Conservation (phyloP, 768 basidiomycete species). For the Dioszegia hungarica region DNA sequence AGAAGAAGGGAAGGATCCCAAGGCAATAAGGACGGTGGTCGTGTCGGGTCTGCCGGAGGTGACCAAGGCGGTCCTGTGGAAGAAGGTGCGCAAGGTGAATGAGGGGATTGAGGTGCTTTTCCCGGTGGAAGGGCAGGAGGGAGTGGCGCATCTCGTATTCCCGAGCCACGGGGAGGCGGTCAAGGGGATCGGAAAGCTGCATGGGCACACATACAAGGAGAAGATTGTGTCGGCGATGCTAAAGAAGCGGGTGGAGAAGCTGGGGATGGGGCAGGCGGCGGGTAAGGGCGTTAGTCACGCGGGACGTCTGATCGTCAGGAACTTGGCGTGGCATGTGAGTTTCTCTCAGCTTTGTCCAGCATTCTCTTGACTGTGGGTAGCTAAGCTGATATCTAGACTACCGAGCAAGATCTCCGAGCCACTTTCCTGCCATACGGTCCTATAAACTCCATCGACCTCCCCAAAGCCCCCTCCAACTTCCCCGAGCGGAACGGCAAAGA, state of each 20-base stretch:
- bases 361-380: too few relatives aligned
- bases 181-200: constrained; percentile 70
- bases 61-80: constrained; percentile 47
- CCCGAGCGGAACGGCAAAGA: constrained; percentile 43
- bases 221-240: constrained; percentile 75
- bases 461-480: constrained; percentile 51
- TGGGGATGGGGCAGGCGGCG: constrained; percentile 48
- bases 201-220: constrained; percentile 91
- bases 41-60: constrained; percentile 48
- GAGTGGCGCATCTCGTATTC: constrained; percentile 68
- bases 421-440: constrained; percentile 83
- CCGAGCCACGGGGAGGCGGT: constrained; percentile 62
- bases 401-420: constrained; percentile 76
- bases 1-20: constrained; percentile 55
- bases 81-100: constrained; percentile 43
- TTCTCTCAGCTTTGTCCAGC: background rate
- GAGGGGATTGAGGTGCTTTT: constrained; percentile 37
- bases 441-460: constrained; percentile 78
- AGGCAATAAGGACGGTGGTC: constrained; percentile 69
- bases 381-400: constrained; percentile 53
- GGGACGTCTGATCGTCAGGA: constrained; percentile 82
- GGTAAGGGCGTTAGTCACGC: constrained; percentile 59
- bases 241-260: constrained; percentile 72
- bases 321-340: constrained; percentile 65
- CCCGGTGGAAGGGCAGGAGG: constrained; percentile 38